phyloP scores from a whole-genome alignment of 176 grass and related monocot species.

The Carex littledalei region DNA sequence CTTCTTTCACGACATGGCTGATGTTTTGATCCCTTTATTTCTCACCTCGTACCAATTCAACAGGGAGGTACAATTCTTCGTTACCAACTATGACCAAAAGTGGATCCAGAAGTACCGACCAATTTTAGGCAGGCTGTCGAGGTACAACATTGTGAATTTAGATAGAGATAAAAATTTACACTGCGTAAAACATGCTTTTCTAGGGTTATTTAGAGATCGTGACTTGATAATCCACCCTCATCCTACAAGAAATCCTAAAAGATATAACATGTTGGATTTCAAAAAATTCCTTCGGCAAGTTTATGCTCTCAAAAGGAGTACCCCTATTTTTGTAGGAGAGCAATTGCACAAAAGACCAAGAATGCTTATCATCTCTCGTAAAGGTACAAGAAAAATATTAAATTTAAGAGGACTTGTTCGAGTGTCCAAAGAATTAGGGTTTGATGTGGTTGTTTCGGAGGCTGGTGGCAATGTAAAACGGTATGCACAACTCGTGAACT shows the following conservation, averaged over 20 bases:
- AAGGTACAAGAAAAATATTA: conserved; percentile 45
- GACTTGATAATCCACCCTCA: conserved; percentile 43
- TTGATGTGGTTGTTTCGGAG: conserved; percentile 41
- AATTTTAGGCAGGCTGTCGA: conserved; percentile 37
- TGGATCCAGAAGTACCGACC: conserved; percentile 57
- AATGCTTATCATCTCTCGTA: conserved; percentile 55
- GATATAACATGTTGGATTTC: conserved; percentile 45
- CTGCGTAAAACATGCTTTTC: conserved; percentile 36
- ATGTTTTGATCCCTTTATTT: conserved; percentile 53
- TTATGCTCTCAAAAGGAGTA: conserved; percentile 31
- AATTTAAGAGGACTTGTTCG: conserved; percentile 28
- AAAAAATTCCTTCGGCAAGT: conserved; percentile 49
- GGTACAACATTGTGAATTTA: conserved; percentile 38
- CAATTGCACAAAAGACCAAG: conserved; percentile 32
- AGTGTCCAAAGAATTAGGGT: conserved; percentile 32
- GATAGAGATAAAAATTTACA: conserved; percentile 44
- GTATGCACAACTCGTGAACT: conserved; percentile 50
- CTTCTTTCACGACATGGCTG: conserved; percentile 67
- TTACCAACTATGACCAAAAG: conserved; percentile 47
- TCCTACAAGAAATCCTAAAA: conserved; percentile 42
- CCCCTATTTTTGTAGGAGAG: conserved; percentile 35
- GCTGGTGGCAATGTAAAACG: conserved; percentile 37
- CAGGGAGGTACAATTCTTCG: conserved; percentile 39
- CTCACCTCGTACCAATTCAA: conserved; percentile 47
- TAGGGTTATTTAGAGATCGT: conserved; percentile 50